phyloP scores from a whole-genome alignment of 768 basidiomycete species.

The Kwoniella europaea region DNA sequence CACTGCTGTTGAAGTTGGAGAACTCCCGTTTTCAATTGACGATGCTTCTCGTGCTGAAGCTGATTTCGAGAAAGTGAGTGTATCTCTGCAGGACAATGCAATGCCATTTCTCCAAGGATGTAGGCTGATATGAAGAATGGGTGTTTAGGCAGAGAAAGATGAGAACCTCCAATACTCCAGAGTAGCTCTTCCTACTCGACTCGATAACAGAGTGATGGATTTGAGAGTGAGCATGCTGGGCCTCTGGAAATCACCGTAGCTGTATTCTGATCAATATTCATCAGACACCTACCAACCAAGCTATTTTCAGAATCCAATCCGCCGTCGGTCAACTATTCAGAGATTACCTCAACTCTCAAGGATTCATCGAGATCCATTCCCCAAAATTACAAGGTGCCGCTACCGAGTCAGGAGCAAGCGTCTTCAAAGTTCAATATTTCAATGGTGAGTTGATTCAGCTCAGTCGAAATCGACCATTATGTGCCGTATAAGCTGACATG shows the following conservation, averaged over 20 bases:
- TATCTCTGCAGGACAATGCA: too few relatives aligned
- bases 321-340: conserved; percentile 89
- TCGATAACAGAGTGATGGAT: conserved; percentile 92
- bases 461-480: neutral
- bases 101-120: too few relatives aligned
- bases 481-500: neutral
- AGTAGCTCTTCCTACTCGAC: conserved; percentile 88
- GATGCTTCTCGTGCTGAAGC: conserved; percentile 86
- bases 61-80: conserved; percentile 66
- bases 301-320: conserved; percentile 88
- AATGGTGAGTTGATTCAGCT: conserved; percentile 68
- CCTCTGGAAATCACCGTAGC: neutral
- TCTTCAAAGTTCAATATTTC: conserved; percentile 98
- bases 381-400: conserved; percentile 97
- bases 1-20: conserved; percentile 73
- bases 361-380: conserved; percentile 94
- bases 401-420: conserved; percentile 93
- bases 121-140: too few relatives aligned
- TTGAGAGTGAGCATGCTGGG: conserved; percentile 69
- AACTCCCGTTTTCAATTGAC: conserved; percentile 86
- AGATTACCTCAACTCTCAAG: conserved; percentile 71
- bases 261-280: neutral
- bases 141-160: conserved; percentile 16
- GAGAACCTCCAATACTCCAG: conserved; percentile 63
- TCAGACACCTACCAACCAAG: conserved; percentile 92